These are phyloP conservation scores for Pleoardoris graminearum DNA, from an alignment of 2,329 filamentous ascomycete genomes.

Conservation along the genomic window DNA sequence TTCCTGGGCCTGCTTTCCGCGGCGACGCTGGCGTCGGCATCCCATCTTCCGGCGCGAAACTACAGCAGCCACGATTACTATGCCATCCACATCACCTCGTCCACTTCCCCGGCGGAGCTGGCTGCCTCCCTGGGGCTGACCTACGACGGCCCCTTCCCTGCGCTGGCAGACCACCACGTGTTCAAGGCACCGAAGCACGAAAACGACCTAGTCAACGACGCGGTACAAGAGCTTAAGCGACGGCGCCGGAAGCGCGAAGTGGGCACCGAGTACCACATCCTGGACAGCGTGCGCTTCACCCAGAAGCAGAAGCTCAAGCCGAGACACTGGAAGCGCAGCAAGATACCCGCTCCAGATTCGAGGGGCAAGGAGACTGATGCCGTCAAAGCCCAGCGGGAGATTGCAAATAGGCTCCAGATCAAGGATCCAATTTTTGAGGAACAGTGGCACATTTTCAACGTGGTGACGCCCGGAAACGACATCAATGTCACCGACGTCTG, in stretches of 20 bases:
- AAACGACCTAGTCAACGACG: slow-evolving; percentile 59
- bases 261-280: slow-evolving; percentile 54
- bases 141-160: slow-evolving; percentile 79
- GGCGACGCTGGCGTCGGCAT: slow-evolving; percentile 36
- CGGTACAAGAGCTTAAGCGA: slow-evolving; percentile 57
- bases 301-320: slow-evolving; percentile 74
- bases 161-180: slow-evolving; percentile 79
- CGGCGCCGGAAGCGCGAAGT: slow-evolving; percentile 64
- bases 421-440: slow-evolving; percentile 87
- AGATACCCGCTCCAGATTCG: slow-evolving; percentile 39
- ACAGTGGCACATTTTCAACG: slow-evolving; percentile 95
- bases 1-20: slow-evolving; percentile 48
- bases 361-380: slow-evolving; percentile 47
- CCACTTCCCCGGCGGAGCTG: slow-evolving; percentile 67
- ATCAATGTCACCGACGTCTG: slow-evolving; percentile 95
- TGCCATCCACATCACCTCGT: slow-evolving; percentile 77
- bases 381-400: slow-evolving; percentile 51
- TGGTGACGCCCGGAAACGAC: slow-evolving; percentile 79
- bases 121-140: slow-evolving; percentile 73
- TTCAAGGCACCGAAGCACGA: slow-evolving; percentile 69
- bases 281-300: slow-evolving; percentile 76
- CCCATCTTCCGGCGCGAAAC: slow-evolving; percentile 62
- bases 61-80: slow-evolving; percentile 89
- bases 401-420: slow-evolving; percentile 67
- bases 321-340: slow-evolving; percentile 62